phyloP scores from a whole-genome alignment of 495 filamentous ascomycete species.

The Penicillium lagena region DNA sequence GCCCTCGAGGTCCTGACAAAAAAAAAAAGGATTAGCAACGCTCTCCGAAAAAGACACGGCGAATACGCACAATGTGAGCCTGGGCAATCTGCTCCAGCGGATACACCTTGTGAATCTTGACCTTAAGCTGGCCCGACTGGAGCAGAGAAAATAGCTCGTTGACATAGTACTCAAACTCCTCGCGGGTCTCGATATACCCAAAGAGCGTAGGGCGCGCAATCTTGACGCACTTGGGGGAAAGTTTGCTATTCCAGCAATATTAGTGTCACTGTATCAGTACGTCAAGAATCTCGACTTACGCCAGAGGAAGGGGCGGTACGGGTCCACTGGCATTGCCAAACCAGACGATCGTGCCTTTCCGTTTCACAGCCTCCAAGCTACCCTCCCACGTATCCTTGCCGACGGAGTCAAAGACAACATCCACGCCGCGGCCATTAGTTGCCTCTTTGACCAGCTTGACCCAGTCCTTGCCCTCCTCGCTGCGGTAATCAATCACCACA shows the following conservation, averaged over 20 bases:
- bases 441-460: constrained; percentile 60
- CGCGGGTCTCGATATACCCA: constrained; percentile 66
- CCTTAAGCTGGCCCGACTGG: constrained; percentile 58
- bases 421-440: constrained; percentile 64
- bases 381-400: constrained; percentile 84
- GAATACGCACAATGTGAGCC: constrained; percentile 54
- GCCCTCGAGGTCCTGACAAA: constrained; percentile 64
- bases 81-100: constrained; percentile 67
- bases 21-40: constrained; percentile 2
- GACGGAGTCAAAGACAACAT: constrained; percentile 83
- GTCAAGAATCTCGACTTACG: constrained; percentile 30
- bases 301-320: constrained; percentile 67
- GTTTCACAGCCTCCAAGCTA: constrained; percentile 67
- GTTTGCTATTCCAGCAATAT: constrained; percentile 19
- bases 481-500: constrained; percentile 64
- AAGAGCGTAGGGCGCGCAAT: constrained; percentile 69
- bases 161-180: constrained; percentile 68
- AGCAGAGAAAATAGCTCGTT: constrained; percentile 72
- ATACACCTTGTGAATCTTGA: constrained; percentile 75
- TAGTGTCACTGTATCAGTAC: too few species aligned
- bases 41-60: not conserved
- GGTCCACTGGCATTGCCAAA: constrained; percentile 89
- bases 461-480: constrained; percentile 61
- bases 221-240: constrained; percentile 77
- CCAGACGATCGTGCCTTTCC: constrained; percentile 77